Percentiles rank a stretch among this genome's conserved stretches.
Conservation (phyloP, 176 grass and related monocot species). For the Aechmea fasciata region DNA sequence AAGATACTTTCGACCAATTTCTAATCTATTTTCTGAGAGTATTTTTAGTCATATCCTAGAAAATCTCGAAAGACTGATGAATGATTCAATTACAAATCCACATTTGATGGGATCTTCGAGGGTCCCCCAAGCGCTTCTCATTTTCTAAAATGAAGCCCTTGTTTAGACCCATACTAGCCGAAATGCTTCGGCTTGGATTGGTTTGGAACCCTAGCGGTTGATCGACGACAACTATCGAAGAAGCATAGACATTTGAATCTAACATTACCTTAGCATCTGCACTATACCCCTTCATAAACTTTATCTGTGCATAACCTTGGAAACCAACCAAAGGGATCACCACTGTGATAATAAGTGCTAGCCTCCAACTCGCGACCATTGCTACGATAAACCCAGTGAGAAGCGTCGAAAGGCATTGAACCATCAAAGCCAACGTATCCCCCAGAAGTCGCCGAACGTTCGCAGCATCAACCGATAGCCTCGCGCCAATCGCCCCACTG, state of each 20-base stretch:
- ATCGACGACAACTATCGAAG: no score
- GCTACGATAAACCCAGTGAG: constrained; percentile 55
- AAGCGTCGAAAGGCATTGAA: constrained; percentile 37
- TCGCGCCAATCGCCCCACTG: constrained; percentile 64
- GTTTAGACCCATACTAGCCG: no score
- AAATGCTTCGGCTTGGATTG: no score
- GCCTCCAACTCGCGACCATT: constrained; percentile 62
- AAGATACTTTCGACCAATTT: no score
- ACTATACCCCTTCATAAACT: constrained; percentile 76
- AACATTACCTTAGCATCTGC: constrained; percentile 68
- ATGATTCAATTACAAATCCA: no score
- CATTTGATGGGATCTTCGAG: no score
- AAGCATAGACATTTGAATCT: neutral
- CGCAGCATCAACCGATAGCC: constrained; percentile 71
- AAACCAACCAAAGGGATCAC: constrained; percentile 58
- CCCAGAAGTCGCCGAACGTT: constrained; percentile 73
- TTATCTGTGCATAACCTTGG: constrained; percentile 72
- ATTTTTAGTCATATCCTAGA: no score
- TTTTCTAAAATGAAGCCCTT: no score
- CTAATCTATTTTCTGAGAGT: no score
- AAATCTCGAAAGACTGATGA: no score
- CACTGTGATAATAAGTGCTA: constrained; percentile 49
- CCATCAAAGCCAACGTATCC: constrained; percentile 58
- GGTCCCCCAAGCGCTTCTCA: no score
- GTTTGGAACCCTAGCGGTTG: no score